These are phyloP conservation scores for Solanum piurae DNA, from an alignment of 257 asterid genomes.

Conservation along the genomic window DNA sequence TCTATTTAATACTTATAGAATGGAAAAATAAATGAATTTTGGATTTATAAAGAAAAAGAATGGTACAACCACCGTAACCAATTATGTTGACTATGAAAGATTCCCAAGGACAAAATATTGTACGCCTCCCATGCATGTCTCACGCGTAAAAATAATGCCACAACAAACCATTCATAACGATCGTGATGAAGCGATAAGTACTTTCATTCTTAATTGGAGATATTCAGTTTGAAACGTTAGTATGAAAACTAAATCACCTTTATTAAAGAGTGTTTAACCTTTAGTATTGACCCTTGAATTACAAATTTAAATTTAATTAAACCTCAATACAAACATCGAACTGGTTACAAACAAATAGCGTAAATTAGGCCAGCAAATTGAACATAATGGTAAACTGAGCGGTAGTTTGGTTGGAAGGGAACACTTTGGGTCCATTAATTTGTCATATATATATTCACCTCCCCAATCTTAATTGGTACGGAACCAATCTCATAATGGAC, in stretches of 20 bases:
- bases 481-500: background rate
- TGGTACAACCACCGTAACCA: conserved; percentile 15
- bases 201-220: background rate
- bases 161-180: background rate
- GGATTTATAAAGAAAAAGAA: background rate
- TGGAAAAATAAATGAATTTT: background rate
- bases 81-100: conserved; percentile 14
- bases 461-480: background rate
- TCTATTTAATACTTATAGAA: background rate
- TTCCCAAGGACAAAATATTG: background rate
- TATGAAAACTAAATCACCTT: background rate
- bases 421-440: conserved; percentile 4
- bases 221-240: fast-evolving
- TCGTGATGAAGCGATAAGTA: background rate
- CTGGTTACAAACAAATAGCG: background rate
- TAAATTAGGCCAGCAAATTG: background rate
- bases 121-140: background rate
- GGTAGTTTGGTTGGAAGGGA: conserved; percentile 24
- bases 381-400: background rate
- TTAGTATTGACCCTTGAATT: fast-evolving
- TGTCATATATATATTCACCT: background rate
- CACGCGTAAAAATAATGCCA: conserved; percentile 9
- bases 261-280: background rate
- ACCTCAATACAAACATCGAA: background rate
- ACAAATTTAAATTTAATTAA: background rate